Evolutionary conservation across 805 yeast species (phyloP).

Genomic region (Alloascoidea africana): DNA sequence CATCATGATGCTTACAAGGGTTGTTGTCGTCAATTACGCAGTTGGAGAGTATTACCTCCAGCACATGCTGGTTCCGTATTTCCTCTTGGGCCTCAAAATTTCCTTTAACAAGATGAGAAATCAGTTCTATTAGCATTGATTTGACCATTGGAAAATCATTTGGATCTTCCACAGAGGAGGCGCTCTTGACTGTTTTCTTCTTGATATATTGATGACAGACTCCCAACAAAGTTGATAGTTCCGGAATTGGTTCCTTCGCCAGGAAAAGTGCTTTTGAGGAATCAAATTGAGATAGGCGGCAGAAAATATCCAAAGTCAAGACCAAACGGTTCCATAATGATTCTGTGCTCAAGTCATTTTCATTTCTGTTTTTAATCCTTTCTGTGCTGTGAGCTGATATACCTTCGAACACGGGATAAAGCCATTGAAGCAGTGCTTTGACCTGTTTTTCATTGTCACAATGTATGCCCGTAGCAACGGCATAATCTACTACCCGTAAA

Average conservation of each 20-base stretch:
- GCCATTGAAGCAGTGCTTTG: neutral
- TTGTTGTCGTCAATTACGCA: conserved; percentile 82
- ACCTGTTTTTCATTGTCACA: neutral
- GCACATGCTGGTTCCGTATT: conserved; percentile 48
- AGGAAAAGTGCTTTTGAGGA: conserved; percentile 21
- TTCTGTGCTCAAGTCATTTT: too few species aligned
- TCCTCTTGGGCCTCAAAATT: conserved; percentile 48
- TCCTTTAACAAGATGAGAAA: conserved; percentile 40
- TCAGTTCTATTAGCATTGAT: conserved; percentile 46
- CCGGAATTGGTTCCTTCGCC: conserved; percentile 13
- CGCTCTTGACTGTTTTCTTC: conserved; percentile 4
- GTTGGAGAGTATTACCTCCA: conserved; percentile 58
- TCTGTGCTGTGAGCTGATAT: neutral
- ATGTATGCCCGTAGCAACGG: too few species aligned
- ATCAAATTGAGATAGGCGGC: conserved; percentile 18
- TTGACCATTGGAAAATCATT: conserved; percentile 49
- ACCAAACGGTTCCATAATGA: conserved; percentile 2
- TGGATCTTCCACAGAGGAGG: conserved; percentile 6
- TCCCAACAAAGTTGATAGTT: neutral
- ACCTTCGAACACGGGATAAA: neutral
- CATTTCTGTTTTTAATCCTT: neutral
- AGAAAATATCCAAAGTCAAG: conserved; percentile 18
- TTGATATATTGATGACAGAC: conserved; percentile 1
- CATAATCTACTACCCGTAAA: too few species aligned
- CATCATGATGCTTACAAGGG: conserved; percentile 34